Percentiles rank a stretch among this genome's conserved stretches.
Conservation (phyloP, 306 rosid genomes). For the Senna siamea region DNA sequence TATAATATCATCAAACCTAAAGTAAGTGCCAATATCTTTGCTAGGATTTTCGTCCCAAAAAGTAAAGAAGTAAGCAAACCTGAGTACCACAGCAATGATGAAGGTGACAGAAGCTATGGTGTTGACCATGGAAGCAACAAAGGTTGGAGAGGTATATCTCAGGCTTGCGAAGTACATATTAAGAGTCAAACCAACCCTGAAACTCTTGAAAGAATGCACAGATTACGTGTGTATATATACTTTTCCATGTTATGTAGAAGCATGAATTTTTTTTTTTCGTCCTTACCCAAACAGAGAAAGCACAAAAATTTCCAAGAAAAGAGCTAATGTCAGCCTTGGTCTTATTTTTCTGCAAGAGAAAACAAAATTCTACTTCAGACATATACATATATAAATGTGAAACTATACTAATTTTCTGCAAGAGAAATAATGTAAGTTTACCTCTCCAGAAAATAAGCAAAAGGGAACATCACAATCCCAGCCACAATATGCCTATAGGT, state of each 20-base stretch:
- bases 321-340: slow-evolving; percentile 67
- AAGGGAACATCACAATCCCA: slow-evolving; percentile 59
- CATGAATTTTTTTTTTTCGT: not conserved
- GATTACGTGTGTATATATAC: not conserved
- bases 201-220: slow-evolving; percentile 10
- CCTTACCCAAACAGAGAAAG: slow-evolving; percentile 84
- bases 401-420: not conserved
- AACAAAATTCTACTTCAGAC: not conserved
- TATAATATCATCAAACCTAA: too few species aligned
- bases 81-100: slow-evolving; percentile 66
- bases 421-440: slow-evolving; percentile 24
- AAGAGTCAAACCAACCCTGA: slow-evolving; percentile 66
- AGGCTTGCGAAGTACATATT: slow-evolving; percentile 84
- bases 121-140: slow-evolving; percentile 70
- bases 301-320: slow-evolving; percentile 70
- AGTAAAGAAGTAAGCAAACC: slow-evolving; percentile 40
- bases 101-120: slow-evolving; percentile 75
- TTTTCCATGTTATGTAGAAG: not conserved
- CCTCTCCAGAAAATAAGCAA: slow-evolving; percentile 86
- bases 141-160: slow-evolving; percentile 80
- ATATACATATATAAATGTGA: not conserved
- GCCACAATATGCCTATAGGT: slow-evolving; percentile 76
- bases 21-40: too few species aligned
- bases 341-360: slow-evolving; percentile 56
- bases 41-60: too few species aligned